Evolutionary conservation across 306 rosid species (phyloP), one percentile per base, ranked within the genome.

Genomic region (Cucurbita pepo): DNA sequence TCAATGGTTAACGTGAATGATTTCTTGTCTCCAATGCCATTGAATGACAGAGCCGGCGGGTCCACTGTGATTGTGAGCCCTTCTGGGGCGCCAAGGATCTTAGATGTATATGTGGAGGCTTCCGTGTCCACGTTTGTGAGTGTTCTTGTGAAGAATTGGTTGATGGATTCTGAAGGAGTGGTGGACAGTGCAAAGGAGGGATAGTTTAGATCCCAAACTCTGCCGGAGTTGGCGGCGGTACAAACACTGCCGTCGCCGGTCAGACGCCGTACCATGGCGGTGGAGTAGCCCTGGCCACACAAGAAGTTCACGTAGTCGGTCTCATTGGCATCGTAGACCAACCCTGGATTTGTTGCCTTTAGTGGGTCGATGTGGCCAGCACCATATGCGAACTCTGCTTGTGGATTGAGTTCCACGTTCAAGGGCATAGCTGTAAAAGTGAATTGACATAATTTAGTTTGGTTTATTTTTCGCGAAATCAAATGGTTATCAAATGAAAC

Each of bases 341-440:
- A 58, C 11, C 86, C 81, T 0, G 88, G 86, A 67, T 57, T 25
- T 9, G 54, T 7, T 18, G 86, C 86, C 21, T 63, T 62, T 7
- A 45, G n/a, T 10, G 80, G 88, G 52, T 82, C 40, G 8, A 86
- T 40, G 43, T 62, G 84, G 22, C 88, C 88, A 0, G 88, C 74
- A 0, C 88, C 90, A 34, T 86, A 86, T 7, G 86, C 86, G 0
- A 86, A 74, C 64, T 86, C 90, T 4, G 78, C 84, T 0, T 79
- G 80, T 0, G 80, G 73, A 44, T 81, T 83, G 8, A 70, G 58
- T 2, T 61, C 25, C 4, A 79, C 4, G 40, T 78, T 83, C 84
- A 83, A 13, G 1, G 81, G 79, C 3, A 13, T 14, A 15, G 80
- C 90, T 83, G 79, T n/a, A 41, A 44, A 34, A 58, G 16, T 59